Evolutionary conservation across 2,329 filamentous ascomycete genomes (phyloP), one percentile per base, ranked within the genome.

Genomic region (Dactylellina cionopaga): DNA sequence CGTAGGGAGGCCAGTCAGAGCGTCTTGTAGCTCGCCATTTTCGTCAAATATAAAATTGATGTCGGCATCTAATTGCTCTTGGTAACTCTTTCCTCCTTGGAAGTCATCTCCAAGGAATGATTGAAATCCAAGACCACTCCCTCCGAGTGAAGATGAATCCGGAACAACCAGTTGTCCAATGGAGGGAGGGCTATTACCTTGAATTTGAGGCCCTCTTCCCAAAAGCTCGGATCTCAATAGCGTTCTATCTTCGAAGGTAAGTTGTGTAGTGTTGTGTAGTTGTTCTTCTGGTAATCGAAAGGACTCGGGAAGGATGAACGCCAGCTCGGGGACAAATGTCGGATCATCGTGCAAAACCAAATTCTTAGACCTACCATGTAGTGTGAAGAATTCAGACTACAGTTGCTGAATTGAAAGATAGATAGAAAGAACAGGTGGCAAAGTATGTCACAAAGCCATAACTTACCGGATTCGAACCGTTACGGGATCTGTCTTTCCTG

Each of bases 311-410:
- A 63, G 29, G 17, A 54, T 37, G 37, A 58, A 71, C 10, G 43
- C 24, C 5, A 74, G 27, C 29, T 89, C 87, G 0, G 89, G 88
- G 7, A 91, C 81, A 78, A 98, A 97, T 41, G 87, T 85, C 0
- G 92, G 92, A 77, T 98, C 94, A 77, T 98, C 92, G 59, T 86
- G 83, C 1, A 98, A 83, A 2, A 92, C 83, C 10, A 71, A 33
- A 10, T 43, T 5, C 13, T 71, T 58, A 2, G 66, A 51, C 11
- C 66, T 71, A 35, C 3, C n/a, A 5, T n/a, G 13, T 1, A 54
- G 10, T 5, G 31, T 10, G 7, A 17, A 24, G 25, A 7, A 24
- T 1, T 39, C 19, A 10, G 17, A 24, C 15, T 19, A 19, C 5
- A n/a, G 5, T 13, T 5, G 5, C 11, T 29, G 13, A 33, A 11